phyloP scores from a whole-genome alignment of 768 basidiomycete genomes.

The Pisolithus orientalis region DNA sequence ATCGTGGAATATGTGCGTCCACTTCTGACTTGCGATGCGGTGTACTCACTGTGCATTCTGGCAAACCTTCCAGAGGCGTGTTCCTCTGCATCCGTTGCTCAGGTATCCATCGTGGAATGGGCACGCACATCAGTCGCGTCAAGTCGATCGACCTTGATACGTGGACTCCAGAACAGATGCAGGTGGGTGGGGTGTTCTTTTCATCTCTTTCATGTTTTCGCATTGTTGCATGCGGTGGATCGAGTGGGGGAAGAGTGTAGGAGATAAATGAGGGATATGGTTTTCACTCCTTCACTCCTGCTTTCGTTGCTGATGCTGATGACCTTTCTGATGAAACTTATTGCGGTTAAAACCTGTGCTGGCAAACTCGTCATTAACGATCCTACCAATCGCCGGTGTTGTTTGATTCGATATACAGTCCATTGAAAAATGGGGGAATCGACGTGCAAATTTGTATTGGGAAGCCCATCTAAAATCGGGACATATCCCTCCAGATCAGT shows the following conservation, averaged over 20 bases:
- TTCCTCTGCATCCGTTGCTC: conserved; percentile 97
- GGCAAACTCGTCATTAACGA: no score
- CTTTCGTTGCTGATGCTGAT: background rate
- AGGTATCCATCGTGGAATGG: conserved; percentile 96
- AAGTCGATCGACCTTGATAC: conserved; percentile 96
- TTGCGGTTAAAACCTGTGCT: no score
- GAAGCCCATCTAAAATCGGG: conserved; percentile 91
- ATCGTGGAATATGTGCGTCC: conserved; percentile 84
- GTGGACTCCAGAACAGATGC: conserved; percentile 98
- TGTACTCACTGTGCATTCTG: background rate
- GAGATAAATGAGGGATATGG: no score
- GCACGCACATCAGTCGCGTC: conserved; percentile 95
- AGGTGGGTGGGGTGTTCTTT: conserved; percentile 40
- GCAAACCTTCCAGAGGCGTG: conserved; percentile 55
- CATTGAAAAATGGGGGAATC: conserved; percentile 93
- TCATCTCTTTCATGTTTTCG: no score
- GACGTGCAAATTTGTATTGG: conserved; percentile 92
- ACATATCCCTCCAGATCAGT: conserved; percentile 94
- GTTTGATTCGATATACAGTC: conserved; percentile 35
- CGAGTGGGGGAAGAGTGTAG: no score
- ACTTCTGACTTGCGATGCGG: background rate
- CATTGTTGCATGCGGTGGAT: no score
- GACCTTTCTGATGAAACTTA: background rate
- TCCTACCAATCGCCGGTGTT: background rate
- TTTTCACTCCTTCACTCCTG: no score